Conservation (phyloP, 2,329 filamentous ascomycete species). For the Shiraia sp. region DNA sequence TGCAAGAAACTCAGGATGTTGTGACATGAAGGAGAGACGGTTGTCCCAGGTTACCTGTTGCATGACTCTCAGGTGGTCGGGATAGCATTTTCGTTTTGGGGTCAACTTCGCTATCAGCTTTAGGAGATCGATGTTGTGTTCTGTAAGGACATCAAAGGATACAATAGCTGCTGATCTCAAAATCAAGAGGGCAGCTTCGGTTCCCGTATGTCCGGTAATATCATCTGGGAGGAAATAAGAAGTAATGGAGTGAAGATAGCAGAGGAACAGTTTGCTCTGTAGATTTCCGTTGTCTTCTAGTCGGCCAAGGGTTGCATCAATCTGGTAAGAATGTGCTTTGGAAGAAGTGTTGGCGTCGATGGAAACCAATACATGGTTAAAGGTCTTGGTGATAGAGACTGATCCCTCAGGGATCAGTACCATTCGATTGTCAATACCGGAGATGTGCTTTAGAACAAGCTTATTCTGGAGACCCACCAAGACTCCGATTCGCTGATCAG, state of each 20-base stretch:
- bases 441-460: constrained; percentile 17
- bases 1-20: constrained; percentile 22
- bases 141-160: constrained; percentile 50
- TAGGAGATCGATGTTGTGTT: constrained; percentile 18
- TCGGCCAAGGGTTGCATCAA: constrained; percentile 56
- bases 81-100: constrained; percentile 50
- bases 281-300: constrained; percentile 56
- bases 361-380: constrained; percentile 15
- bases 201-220: constrained; percentile 55
- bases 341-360: constrained; percentile 15
- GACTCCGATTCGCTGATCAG: constrained; percentile 17
- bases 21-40: constrained; percentile 41
- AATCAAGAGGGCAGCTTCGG: constrained; percentile 57
- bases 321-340: constrained; percentile 49
- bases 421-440: constrained; percentile 26
- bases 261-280: constrained; percentile 56
- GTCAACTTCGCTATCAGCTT: constrained; percentile 32
- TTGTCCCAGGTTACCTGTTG: constrained; percentile 50
- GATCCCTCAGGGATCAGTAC: constrained; percentile 39
- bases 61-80: constrained; percentile 45
- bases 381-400: constrained; percentile 8
- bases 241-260: constrained; percentile 59
- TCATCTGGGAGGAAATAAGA: constrained; percentile 56
- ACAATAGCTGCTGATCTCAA: constrained; percentile 53
- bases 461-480: constrained; percentile 24